Evolutionary conservation across 331 rosid species (phyloP).

Genomic region (Rosa hybrid): DNA sequence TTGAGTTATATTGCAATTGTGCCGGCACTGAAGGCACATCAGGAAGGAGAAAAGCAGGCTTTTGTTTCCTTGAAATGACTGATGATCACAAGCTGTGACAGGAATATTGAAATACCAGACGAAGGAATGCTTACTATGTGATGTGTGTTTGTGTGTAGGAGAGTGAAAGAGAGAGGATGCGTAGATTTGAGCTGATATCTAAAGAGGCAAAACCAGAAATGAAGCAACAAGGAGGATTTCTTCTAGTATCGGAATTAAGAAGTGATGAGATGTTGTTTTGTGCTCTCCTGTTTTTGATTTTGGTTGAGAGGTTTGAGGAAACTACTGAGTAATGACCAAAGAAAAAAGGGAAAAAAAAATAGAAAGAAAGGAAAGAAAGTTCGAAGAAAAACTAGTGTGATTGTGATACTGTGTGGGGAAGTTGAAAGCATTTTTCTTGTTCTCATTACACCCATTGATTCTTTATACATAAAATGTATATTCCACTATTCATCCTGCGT

Average conservation of each 20-base stretch:
- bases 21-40: not conserved
- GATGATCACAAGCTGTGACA: not conserved
- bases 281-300: not conserved
- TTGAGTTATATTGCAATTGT: not conserved
- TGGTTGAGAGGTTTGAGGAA: constrained; percentile 4
- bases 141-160: constrained; percentile 5
- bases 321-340: not conserved
- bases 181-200: constrained; percentile 8
- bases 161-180: not conserved
- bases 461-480: constrained; percentile 1
- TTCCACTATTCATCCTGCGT: not conserved
- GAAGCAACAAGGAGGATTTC: not conserved
- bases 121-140: not conserved
- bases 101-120: not conserved
- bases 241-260: not conserved
- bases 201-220: not conserved
- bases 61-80: constrained; percentile 5
- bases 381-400: not conserved
- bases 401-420: not conserved
- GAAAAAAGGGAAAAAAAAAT: not conserved
- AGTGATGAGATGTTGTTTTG: not conserved
- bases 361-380: not conserved
- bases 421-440: not conserved
- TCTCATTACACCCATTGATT: not conserved
- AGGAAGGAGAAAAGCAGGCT: not conserved